These are phyloP conservation scores for Quillaja saponaria DNA, from an alignment of 306 rosid genomes.

Conservation along the genomic window DNA sequence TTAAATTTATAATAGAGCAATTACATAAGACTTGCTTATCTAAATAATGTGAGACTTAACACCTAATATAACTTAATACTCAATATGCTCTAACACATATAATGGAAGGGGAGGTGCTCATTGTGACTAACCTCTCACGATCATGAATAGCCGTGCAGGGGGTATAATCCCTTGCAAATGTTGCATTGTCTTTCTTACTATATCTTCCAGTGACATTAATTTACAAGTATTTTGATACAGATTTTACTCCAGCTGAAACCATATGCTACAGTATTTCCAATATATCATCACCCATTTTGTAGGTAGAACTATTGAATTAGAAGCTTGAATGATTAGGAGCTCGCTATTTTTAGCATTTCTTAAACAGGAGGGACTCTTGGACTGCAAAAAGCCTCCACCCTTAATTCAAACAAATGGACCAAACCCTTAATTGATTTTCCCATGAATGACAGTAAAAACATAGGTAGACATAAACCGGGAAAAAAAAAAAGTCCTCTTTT, in stretches of 20 bases:
- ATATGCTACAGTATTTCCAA: conserved; percentile 58
- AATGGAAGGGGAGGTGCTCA: not conserved
- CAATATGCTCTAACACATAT: no score
- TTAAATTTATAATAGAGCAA: no score
- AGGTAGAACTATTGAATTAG: conserved; percentile 64
- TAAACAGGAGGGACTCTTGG: conserved; percentile 66
- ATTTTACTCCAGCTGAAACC: conserved; percentile 54
- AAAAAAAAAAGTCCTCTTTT: no score
- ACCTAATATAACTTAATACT: no score
- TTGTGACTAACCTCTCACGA: conserved; percentile 48
- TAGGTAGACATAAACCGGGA: no score
- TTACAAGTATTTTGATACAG: conserved; percentile 35
- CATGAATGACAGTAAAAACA: no score
- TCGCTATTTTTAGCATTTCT: conserved; percentile 53
- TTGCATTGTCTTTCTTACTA: conserved; percentile 65
- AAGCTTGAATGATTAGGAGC: conserved; percentile 63
- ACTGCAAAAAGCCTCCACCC: conserved; percentile 65
- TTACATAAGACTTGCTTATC: no score
- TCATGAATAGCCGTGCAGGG: conserved; percentile 11
- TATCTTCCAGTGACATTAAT: conserved; percentile 63
- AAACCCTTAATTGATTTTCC: conserved; percentile 36
- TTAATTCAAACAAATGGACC: conserved; percentile 57
- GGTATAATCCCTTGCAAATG: conserved; percentile 30
- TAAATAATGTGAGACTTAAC: no score
- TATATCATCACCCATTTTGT: conserved; percentile 59